A percentile compares a stretch with the other conserved stretches of the same genome.
Evolutionary conservation across 1,284 basidiomycete genomes (phyloP).

Genomic region (Tilletia walkeri): DNA sequence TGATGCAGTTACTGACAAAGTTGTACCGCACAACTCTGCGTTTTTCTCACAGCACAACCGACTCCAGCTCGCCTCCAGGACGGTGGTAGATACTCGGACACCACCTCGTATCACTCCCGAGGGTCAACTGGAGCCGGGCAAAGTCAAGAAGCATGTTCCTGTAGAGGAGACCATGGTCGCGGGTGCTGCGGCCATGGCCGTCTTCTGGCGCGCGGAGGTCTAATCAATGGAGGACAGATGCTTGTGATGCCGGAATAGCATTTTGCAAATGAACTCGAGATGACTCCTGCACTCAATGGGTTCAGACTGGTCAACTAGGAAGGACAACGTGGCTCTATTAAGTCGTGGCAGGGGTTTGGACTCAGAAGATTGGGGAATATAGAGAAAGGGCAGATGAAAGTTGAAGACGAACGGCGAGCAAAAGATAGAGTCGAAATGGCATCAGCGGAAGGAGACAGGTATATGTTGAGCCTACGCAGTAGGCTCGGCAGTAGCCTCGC

Average conservation of each 20-base stretch:
- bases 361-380: too few relatives aligned
- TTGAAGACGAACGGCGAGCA: too few relatives aligned
- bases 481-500: slow-evolving; percentile 2
- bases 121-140: slow-evolving; percentile 16
- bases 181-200: slow-evolving; percentile 41
- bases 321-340: too few relatives aligned
- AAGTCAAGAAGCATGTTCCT: slow-evolving; percentile 30
- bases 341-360: too few relatives aligned
- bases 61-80: slow-evolving; percentile 41
- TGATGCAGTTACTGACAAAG: too few relatives aligned
- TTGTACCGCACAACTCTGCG: not conserved
- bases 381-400: too few relatives aligned
- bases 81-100: slow-evolving; percentile 32
- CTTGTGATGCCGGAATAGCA: not conserved
- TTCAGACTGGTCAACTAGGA: too few relatives aligned
- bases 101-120: not conserved
- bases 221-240: slow-evolving; percentile 17
- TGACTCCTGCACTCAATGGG: too few relatives aligned
- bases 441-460: too few relatives aligned
- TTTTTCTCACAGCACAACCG: slow-evolving; percentile 31
- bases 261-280: not conserved
- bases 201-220: slow-evolving; percentile 41
- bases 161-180: slow-evolving; percentile 43
- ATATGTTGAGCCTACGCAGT: too few relatives aligned
- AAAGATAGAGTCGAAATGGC: too few relatives aligned